A percentile compares a stretch with the other conserved stretches of the same genome.
Conservation (phyloP, 1,284 basidiomycete species). For the Neolentinus lepideus region DNA sequence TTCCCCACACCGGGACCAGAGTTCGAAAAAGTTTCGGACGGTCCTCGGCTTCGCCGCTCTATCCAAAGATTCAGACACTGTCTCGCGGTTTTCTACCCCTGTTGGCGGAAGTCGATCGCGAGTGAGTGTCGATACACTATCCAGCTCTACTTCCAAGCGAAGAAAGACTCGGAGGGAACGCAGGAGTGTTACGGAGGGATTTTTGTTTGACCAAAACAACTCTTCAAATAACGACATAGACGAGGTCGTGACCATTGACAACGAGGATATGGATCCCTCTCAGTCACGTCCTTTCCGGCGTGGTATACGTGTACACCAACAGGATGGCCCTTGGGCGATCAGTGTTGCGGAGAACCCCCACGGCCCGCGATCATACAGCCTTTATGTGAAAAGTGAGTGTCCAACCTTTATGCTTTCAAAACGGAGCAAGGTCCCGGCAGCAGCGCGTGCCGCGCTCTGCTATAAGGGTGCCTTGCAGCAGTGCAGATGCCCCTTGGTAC, state of each 20-base stretch:
- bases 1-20: conserved; percentile 21
- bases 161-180: conserved; percentile 22
- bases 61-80: conserved; percentile 9
- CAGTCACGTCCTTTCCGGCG: conserved; percentile 18
- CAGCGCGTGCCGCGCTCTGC: conserved; percentile 6
- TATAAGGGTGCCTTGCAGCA: conserved; percentile 3
- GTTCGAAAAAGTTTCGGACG: conserved; percentile 32
- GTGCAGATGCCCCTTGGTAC: conserved; percentile 15
- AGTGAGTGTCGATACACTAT: conserved; percentile 25
- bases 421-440: neutral
- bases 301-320: conserved; percentile 23
- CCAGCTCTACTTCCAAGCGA: conserved; percentile 16
- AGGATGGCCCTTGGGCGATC: conserved; percentile 45
- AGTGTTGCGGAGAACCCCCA: conserved; percentile 43
- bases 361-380: conserved; percentile 30
- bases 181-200: conserved; percentile 26
- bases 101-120: conserved; percentile 16
- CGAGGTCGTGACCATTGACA: conserved; percentile 17
- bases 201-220: conserved; percentile 27
- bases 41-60: conserved; percentile 28
- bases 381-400: conserved; percentile 42
- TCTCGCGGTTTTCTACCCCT: conserved; percentile 16
- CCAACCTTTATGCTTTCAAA: conserved; percentile 5
- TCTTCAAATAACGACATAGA: conserved; percentile 15
- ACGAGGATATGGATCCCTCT: conserved; percentile 28